Conservation (phyloP, 1,139 yeast species). For the Nadsonia commutata region DNA sequence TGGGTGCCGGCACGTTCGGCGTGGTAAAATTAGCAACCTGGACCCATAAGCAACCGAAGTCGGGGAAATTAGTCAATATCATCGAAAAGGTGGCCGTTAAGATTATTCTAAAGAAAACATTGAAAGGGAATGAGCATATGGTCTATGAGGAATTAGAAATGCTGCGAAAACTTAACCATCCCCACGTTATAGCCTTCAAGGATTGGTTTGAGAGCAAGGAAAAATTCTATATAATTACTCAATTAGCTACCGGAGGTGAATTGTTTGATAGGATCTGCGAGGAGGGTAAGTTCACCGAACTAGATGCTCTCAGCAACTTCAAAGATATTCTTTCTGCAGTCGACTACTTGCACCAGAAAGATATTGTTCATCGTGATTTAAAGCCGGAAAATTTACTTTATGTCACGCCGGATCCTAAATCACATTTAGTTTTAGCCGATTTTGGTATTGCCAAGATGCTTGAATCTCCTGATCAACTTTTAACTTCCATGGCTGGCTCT, state of each 20-base stretch:
- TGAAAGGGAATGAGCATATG: slow-evolving; percentile 59
- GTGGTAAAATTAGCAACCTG: slow-evolving; percentile 57
- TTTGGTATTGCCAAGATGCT: slow-evolving; percentile 81
- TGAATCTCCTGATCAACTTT: slow-evolving; percentile 41
- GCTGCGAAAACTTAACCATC: slow-evolving; percentile 51
- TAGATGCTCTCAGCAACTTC: slow-evolving; percentile 61
- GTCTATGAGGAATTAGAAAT: slow-evolving; percentile 64
- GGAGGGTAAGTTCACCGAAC: slow-evolving; percentile 69
- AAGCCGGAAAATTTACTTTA: slow-evolving; percentile 83
- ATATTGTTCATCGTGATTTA: slow-evolving; percentile 81
- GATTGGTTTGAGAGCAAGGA: slow-evolving; percentile 83
- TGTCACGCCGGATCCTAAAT: slow-evolving; percentile 36
- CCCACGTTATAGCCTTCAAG: slow-evolving; percentile 66
- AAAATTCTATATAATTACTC: slow-evolving; percentile 29
- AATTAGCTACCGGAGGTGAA: slow-evolving; percentile 84
- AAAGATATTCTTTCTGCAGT: slow-evolving; percentile 62
- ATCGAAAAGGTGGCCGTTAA: slow-evolving; percentile 74
- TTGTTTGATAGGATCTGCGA: slow-evolving; percentile 69
- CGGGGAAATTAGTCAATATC: slow-evolving; percentile 31
- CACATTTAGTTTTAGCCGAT: slow-evolving; percentile 73
- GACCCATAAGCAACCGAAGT: neutral
- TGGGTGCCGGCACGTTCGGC: slow-evolving; percentile 90
- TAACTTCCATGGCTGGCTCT: slow-evolving; percentile 74
- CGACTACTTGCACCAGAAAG: slow-evolving; percentile 50
- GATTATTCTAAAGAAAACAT: slow-evolving; percentile 66